These are phyloP conservation scores for Phytopythium ostracodes DNA, from an alignment of 352 stramenopile genomes.

Conservation along the genomic window DNA sequence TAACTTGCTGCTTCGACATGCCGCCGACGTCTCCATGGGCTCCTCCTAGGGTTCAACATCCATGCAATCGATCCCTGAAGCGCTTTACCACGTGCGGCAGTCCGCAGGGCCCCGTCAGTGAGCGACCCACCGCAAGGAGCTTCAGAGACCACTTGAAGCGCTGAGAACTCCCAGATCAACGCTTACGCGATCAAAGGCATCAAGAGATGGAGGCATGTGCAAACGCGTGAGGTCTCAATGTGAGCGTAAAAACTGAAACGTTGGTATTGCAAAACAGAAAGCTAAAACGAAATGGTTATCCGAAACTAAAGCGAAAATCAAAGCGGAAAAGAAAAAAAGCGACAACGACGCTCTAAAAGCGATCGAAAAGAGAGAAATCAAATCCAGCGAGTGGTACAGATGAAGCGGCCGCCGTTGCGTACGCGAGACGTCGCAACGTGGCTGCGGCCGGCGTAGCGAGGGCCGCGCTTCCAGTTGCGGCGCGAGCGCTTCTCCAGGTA, in stretches of 20 bases:
- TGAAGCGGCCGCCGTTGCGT: slow-evolving; percentile 78
- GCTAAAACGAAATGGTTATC: slow-evolving; percentile 7
- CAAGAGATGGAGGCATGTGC: no score
- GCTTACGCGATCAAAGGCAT: no score
- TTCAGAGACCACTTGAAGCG: no score
- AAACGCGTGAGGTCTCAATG: no score
- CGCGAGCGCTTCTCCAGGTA: slow-evolving; percentile 80
- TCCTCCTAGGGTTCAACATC: no score
- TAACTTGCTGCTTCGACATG: no score
- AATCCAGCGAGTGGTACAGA: slow-evolving; percentile 79
- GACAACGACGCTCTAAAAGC: slow-evolving; percentile 23
- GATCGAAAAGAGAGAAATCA: slow-evolving; percentile 32
- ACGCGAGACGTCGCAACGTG: slow-evolving; percentile 77
- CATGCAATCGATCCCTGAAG: no score
- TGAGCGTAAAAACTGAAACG: slow-evolving; percentile 7
- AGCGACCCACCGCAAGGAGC: no score
- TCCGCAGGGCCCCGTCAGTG: no score
- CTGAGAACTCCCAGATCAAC: no score
- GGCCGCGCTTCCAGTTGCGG: slow-evolving; percentile 81
- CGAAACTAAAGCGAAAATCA: slow-evolving; percentile 15
- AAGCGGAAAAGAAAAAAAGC: slow-evolving; percentile 26
- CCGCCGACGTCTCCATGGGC: no score
- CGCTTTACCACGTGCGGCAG: no score
- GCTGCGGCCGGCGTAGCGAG: slow-evolving; percentile 75
- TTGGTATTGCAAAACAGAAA: slow-evolving; percentile 1